Conservation (phyloP, 2,329 filamentous ascomycete species). For the Trichophyton simii region DNA sequence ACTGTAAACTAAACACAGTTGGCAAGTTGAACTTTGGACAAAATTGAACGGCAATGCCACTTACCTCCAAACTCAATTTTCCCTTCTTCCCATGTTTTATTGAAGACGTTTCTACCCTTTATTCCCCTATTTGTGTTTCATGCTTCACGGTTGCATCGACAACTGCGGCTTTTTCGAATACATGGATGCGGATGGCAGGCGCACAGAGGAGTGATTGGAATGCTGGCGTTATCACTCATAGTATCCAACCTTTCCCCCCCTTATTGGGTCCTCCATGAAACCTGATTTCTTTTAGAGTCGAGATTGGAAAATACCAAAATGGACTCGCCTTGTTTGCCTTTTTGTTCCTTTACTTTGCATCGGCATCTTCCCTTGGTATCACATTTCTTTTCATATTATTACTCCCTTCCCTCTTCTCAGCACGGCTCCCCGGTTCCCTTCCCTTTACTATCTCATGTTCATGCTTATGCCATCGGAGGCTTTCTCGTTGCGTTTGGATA, state of each 20-base stretch:
- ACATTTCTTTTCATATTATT: background rate
- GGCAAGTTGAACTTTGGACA: background rate
- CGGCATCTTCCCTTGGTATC: background rate
- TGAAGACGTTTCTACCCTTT: background rate
- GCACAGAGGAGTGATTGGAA: background rate
- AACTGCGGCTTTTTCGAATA: background rate
- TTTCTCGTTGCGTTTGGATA: background rate
- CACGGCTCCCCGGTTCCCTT: background rate
- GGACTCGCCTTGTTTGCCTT: background rate
- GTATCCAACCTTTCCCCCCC: background rate
- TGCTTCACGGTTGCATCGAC: background rate
- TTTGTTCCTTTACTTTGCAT: background rate
- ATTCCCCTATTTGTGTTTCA: background rate
- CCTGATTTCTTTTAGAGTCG: background rate
- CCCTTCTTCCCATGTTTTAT: background rate
- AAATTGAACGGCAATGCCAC: background rate
- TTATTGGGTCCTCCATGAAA: background rate
- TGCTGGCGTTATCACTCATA: background rate
- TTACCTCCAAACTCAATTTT: background rate
- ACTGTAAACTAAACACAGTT: background rate
- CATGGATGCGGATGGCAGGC: background rate
- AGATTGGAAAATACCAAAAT: background rate
- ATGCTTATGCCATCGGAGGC: background rate
- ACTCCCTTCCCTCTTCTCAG: background rate
- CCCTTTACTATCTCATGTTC: background rate